Base-by-base conservation (phyloP, 805 yeast genomes). In the Ogataea parapolymorpha region DNA sequence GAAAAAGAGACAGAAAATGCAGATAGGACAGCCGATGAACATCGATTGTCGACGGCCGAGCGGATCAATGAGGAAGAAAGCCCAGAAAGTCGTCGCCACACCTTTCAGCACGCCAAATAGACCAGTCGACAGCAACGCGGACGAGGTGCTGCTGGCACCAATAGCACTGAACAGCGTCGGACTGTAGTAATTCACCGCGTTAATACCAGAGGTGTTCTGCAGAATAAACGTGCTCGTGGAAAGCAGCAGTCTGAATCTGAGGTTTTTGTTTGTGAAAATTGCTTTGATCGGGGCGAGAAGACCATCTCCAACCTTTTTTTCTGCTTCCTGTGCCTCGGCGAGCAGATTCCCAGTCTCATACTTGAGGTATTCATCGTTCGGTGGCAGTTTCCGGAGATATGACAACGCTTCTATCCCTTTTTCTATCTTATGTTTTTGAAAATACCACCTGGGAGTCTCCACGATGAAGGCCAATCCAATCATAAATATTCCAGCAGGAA, bases 131-230 rank as follows among this genome's bases (percentile, higher is more conserved):
- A 77, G 63, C 22, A 32, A 15, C 10, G 37, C 42, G 1, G 37
- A 11, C 7, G 42, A 39, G 8, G 32, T 32, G 5, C 37, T 26
- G 7, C 20, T 26, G 8, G 27, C 37, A 26, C 77, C 79, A 48
- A 75, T 66, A 4, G 74, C 64, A 35, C 64, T 56, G 50, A 71
- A 72, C 37, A 72, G 65, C 1, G 69, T 58, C 8, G 74, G 75
- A 8, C 75, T 69, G 46, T 72, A 72, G 53, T 72, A 72, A 14
- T 70, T 68, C 40, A 72, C 62, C 18, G 75, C 75, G 51, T 71
- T 70, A 44, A 71, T 68, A 26, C 77, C 77, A 17, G 66, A 58
- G 9, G 51, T 45, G 23, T 54, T 47, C 34, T 49, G 52, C 26
- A 52, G 38, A n/a, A 32, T 22, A 15, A 39, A 32, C 13, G 27